Base-by-base conservation (phyloP, 2,329 filamentous ascomycete species). In the Ascochyta clinopodiicola region DNA sequence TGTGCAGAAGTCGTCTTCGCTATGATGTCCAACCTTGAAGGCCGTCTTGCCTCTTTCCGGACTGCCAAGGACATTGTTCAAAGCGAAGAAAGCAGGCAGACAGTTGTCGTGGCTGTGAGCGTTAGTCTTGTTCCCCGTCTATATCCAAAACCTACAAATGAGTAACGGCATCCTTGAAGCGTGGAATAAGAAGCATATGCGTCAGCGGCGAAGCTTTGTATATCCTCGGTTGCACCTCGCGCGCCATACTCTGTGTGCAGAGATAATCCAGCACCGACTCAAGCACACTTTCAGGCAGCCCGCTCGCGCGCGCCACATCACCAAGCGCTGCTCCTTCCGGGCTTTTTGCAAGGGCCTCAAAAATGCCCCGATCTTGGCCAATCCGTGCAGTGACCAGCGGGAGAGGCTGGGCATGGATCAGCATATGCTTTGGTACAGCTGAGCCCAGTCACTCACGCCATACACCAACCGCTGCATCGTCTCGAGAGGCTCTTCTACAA, bases 401-500 rank as follows among this genome's bases (percentile, higher is more conserved):
- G 3, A 51, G 52, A 24, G 52, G 52, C 52, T 56, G 32, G 12
- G 19, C 3, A 15, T 19, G 25, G 21, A 29, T 54, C 39, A 54
- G 44, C 34, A 24, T 7, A 24, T 27, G 25, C 32, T 17, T 9
- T 22, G 34, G 39, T 38, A 24, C 12, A 12, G 38, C 34, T 22
- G 44, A 32, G 6, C 13, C 40, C 44, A 35, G 9, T n/a, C 40
- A 55, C 40, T 49, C 51, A 55, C 52, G 24, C 43, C 37, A 34
- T 56, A 46, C 52, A 56, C 52, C 35, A 55, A 17, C 8, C 40
- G 46, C 15, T 45, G 40, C 52, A 55, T 55, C 2, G 52, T 45
- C 36, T 49, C 52, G 19, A 50, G 42, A 2, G 52, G 52, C 45
- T 45, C 52, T 13, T 50, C 52, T 9, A 50, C 46, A 4, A 40